Conservation (phyloP, 441 rosid genomes). For the Euphorbia neoarborescens region DNA sequence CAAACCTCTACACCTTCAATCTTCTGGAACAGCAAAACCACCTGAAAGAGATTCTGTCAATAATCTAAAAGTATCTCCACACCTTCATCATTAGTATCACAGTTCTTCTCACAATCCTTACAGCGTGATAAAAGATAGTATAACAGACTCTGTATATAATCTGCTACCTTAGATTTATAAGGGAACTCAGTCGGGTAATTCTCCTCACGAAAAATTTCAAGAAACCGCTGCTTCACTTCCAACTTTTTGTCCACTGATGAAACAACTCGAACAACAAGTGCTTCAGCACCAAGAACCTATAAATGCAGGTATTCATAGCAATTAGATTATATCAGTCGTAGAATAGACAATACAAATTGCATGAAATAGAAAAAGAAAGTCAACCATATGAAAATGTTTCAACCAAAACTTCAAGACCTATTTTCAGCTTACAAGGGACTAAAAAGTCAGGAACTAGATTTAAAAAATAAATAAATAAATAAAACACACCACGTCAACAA, state of each 20-base stretch:
- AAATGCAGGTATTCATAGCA: slow-evolving; percentile 21
- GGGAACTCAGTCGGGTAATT: slow-evolving; percentile 89
- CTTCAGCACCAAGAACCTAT: slow-evolving; percentile 90
- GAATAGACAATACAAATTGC: background rate
- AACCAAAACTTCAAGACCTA: background rate
- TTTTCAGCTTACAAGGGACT: background rate
- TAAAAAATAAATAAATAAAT: no score
- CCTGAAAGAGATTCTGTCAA: slow-evolving; percentile 46
- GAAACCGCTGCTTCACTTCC: slow-evolving; percentile 92
- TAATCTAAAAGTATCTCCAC: background rate
- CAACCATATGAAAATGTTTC: background rate
- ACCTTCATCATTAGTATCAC: background rate
- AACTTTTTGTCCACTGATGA: slow-evolving; percentile 98
- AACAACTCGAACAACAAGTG: slow-evolving; percentile 93
- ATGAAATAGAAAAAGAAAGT: background rate
- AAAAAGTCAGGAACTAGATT: background rate
- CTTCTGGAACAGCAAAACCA: slow-evolving; percentile 89
- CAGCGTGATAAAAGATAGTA: background rate
- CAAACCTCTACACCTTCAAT: slow-evolving; percentile 99
- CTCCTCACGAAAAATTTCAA: slow-evolving; percentile 89
- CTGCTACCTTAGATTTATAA: slow-evolving; percentile 82
- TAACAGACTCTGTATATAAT: slow-evolving; percentile 15
- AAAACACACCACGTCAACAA: no score
- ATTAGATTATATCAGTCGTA: slow-evolving; percentile 2
- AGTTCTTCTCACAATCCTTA: background rate